Conservation (phyloP, 129 eudicot genomes). For the Saposhnikovia divaricata region DNA sequence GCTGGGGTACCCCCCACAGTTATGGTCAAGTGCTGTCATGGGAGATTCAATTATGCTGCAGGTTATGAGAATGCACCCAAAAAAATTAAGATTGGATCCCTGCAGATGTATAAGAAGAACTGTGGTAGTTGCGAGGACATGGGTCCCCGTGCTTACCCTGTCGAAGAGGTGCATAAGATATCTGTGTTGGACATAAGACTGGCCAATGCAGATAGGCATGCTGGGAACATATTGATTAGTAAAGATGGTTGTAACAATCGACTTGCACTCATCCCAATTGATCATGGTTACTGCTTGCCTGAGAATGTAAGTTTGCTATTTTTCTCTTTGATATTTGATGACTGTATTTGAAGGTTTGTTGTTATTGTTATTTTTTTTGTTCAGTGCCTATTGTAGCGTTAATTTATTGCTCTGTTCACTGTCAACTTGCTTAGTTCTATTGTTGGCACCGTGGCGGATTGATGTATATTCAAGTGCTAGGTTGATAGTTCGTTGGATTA, state of each 20-base stretch:
- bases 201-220: conserved; percentile 75
- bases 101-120: conserved; percentile 65
- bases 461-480: not conserved
- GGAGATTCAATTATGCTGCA: conserved; percentile 36
- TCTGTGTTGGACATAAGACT: conserved; percentile 65
- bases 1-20: conserved; percentile 76
- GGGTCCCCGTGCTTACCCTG: conserved; percentile 60
- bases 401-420: not conserved
- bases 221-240: conserved; percentile 53
- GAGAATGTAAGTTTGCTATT: conserved; percentile 36
- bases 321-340: not conserved
- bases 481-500: not conserved
- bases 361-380: not conserved
- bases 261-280: conserved; percentile 49
- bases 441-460: not conserved
- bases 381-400: not conserved
- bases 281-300: conserved; percentile 80
- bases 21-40: conserved; percentile 50
- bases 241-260: conserved; percentile 31
- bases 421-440: not conserved
- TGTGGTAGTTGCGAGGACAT: conserved; percentile 69
- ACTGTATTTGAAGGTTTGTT: not conserved
- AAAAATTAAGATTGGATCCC: conserved; percentile 48
- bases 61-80: conserved; percentile 17
- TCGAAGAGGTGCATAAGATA: conserved; percentile 63